Conservation (phyloP, 2,329 filamentous ascomycete genomes). For the Exophiala viscosa region DNA sequence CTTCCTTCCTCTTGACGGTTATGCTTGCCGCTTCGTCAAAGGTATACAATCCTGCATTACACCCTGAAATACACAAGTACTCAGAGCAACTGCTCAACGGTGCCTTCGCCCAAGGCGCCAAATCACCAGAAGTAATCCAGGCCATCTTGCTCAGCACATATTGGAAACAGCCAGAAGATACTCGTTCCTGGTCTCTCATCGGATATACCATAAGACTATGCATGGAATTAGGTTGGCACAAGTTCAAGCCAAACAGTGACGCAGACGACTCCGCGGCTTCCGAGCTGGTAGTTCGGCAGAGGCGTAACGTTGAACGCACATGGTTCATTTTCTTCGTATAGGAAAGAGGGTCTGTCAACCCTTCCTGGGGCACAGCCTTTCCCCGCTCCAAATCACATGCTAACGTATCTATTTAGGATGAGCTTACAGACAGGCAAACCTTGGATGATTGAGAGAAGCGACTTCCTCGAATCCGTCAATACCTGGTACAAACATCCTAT, state of each 20-base stretch:
- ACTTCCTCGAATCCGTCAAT: slow-evolving; percentile 37
- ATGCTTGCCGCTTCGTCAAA: slow-evolving; percentile 38
- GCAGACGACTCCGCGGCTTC: neutral
- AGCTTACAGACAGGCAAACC: slow-evolving; percentile 43
- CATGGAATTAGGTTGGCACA: slow-evolving; percentile 34
- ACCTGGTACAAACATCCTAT: slow-evolving; percentile 33
- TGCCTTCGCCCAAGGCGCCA: slow-evolving; percentile 34
- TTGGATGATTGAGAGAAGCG: slow-evolving; percentile 41
- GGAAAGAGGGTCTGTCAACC: slow-evolving; percentile 38
- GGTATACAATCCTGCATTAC: slow-evolving; percentile 36
- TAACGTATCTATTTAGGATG: too few relatives aligned
- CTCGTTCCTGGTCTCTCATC: slow-evolving; percentile 39
- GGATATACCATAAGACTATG: slow-evolving; percentile 42
- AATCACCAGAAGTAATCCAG: slow-evolving; percentile 40
- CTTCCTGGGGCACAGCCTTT: too few relatives aligned
- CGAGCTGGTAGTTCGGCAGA: slow-evolving; percentile 24
- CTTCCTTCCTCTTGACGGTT: slow-evolving; percentile 37
- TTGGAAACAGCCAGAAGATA: slow-evolving; percentile 44
- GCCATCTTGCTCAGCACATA: slow-evolving; percentile 37
- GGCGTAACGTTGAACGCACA: slow-evolving; percentile 37
- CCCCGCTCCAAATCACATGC: too few relatives aligned
- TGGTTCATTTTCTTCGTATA: slow-evolving; percentile 42
- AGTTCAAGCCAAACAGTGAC: neutral
- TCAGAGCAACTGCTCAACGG: slow-evolving; percentile 32
- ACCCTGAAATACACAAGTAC: slow-evolving; percentile 31